Evolutionary conservation across 2,329 filamentous ascomycete genomes (phyloP).

Genomic region (Colletotrichum destructivum): DNA sequence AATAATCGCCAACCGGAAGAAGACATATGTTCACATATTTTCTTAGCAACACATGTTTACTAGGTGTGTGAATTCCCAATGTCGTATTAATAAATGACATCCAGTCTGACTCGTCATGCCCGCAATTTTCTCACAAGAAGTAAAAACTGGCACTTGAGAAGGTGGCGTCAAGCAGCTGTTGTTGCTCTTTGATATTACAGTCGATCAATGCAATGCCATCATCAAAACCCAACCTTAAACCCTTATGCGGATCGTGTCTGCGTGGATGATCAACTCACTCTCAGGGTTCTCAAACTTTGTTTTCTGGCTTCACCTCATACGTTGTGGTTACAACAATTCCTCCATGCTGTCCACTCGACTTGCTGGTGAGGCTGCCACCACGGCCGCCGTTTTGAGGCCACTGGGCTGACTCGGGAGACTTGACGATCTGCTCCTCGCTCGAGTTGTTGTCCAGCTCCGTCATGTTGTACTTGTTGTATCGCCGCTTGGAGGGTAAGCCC

Average conservation of each 20-base stretch:
- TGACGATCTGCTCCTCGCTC: conserved; percentile 52
- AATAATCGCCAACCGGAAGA: too few species aligned
- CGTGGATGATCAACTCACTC: neutral
- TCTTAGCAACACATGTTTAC: too few species aligned
- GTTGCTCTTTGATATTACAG: too few species aligned
- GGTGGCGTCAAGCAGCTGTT: too few species aligned
- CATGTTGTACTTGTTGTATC: conserved; percentile 39
- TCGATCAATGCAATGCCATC: neutral
- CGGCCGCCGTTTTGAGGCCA: conserved; percentile 6
- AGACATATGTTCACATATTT: too few species aligned
- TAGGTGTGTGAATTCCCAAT: too few species aligned
- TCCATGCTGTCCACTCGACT: conserved; percentile 19
- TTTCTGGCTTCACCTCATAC: conserved; percentile 26
- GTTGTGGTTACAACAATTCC: conserved; percentile 33
- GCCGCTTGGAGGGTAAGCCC: conserved; percentile 18
- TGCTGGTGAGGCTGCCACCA: conserved; percentile 11
- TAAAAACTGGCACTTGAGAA: too few species aligned
- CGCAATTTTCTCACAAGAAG: too few species aligned
- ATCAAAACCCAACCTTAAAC: neutral
- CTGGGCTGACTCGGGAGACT: conserved; percentile 35
- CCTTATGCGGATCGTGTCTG: neutral
- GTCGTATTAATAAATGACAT: too few species aligned
- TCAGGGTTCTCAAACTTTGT: neutral
- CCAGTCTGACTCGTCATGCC: too few species aligned
- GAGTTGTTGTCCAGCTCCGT: conserved; percentile 49